Evolutionary conservation across 2,329 filamentous ascomycete species (phyloP).

Genomic region (Juglanconis oblonga): DNA sequence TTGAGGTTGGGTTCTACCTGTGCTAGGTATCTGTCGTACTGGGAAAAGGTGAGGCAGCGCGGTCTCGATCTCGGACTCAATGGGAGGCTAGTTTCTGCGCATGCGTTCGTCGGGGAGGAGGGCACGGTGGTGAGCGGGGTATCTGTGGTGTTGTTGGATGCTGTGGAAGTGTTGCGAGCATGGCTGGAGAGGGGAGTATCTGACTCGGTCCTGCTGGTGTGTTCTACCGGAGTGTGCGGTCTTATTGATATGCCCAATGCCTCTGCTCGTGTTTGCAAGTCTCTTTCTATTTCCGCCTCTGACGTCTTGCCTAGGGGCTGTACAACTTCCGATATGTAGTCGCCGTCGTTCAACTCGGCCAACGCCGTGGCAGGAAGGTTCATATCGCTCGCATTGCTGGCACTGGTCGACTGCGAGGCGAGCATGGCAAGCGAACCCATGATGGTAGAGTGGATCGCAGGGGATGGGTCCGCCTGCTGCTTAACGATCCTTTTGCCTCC

Average conservation of each 20-base stretch:
- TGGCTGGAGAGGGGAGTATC: constrained; percentile 37
- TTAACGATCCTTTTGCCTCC: not conserved
- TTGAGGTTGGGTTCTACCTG: constrained; percentile 41
- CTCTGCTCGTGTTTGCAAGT: constrained; percentile 32
- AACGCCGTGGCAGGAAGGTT: constrained; percentile 7
- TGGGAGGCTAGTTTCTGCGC: constrained; percentile 15
- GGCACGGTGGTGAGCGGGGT: constrained; percentile 42
- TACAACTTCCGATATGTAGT: constrained; percentile 40
- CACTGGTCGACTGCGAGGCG: constrained; percentile 11
- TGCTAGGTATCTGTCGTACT: constrained; percentile 51
- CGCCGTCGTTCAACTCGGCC: constrained; percentile 36
- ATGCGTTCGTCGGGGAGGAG: constrained; percentile 32
- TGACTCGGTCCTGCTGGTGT: constrained; percentile 39
- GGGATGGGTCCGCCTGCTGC: constrained; percentile 9
- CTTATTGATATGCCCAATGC: constrained; percentile 33
- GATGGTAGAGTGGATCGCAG: not conserved
- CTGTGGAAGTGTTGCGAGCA: constrained; percentile 43
- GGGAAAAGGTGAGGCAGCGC: constrained; percentile 43
- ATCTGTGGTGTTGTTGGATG: constrained; percentile 36
- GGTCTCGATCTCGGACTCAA: constrained; percentile 30
- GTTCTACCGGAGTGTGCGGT: constrained; percentile 28
- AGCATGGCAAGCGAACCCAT: constrained; percentile 24
- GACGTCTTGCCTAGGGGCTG: constrained; percentile 27
- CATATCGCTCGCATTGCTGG: constrained; percentile 16
- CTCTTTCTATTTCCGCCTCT: constrained; percentile 37